Percentiles rank a stretch among this genome's conserved stretches.
phyloP scores from a whole-genome alignment of 2,329 filamentous ascomycete genomes.

The Coniochaeta sp. region DNA sequence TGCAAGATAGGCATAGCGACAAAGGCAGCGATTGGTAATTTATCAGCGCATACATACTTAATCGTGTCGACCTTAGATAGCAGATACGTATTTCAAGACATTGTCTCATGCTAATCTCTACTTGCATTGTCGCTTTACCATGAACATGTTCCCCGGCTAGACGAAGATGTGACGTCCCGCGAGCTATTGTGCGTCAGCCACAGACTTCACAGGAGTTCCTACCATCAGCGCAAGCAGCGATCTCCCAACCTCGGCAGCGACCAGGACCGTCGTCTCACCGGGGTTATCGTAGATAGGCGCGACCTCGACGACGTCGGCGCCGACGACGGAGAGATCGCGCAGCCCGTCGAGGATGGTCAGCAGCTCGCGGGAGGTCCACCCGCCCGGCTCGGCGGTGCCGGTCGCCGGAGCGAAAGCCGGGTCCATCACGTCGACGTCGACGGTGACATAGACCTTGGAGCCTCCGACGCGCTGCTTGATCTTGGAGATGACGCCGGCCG shows the following conservation, averaged over 20 bases:
- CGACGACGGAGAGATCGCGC: constrained; percentile 64
- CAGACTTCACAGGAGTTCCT: constrained; percentile 9
- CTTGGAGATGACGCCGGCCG: constrained; percentile 52
- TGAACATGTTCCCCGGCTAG: too few species aligned
- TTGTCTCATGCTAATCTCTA: too few species aligned
- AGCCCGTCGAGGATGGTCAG: constrained; percentile 67
- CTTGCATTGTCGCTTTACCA: too few species aligned
- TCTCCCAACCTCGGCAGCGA: constrained; percentile 56
- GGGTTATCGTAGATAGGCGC: constrained; percentile 68
- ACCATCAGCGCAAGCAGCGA: constrained; percentile 15
- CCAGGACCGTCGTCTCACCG: constrained; percentile 66
- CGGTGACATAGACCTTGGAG: constrained; percentile 58
- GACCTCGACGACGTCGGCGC: constrained; percentile 76
- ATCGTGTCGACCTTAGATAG: too few species aligned
- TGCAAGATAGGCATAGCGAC: too few species aligned
- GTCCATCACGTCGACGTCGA: constrained; percentile 78
- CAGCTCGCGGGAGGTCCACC: constrained; percentile 73
- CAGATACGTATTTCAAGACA: too few species aligned
- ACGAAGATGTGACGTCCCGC: too few species aligned
- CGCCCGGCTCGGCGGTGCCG: constrained; percentile 72
- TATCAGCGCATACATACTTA: too few species aligned
- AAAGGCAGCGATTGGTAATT: too few species aligned
- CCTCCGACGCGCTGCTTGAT: constrained; percentile 51
- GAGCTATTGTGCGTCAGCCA: constrained; percentile 2
- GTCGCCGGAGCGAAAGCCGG: constrained; percentile 58